Evolutionary conservation across 1,139 yeast species (phyloP).

Genomic region (Neolecta irregularis): DNA sequence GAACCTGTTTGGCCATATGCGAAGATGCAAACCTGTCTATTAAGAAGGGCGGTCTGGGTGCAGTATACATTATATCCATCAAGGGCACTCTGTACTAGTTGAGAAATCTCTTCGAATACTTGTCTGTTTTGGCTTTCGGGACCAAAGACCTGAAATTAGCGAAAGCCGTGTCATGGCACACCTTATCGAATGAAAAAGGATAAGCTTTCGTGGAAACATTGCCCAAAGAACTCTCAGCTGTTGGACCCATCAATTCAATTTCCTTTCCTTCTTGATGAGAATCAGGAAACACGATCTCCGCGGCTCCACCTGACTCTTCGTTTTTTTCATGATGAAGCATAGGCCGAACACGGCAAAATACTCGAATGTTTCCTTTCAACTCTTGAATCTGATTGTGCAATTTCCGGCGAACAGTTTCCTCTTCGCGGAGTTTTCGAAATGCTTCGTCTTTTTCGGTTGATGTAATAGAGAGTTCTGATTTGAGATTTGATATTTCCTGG

Average conservation of each 20-base stretch:
- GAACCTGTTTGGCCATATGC: slow-evolving; percentile 98
- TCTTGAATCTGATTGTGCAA: slow-evolving; percentile 70
- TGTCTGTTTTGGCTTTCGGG: slow-evolving; percentile 38
- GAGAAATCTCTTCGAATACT: slow-evolving; percentile 73
- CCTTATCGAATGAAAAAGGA: slow-evolving; percentile 48
- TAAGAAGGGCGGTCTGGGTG: no score
- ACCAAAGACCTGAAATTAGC: slow-evolving; percentile 39
- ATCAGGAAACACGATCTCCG: slow-evolving; percentile 35
- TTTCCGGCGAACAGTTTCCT: slow-evolving; percentile 43
- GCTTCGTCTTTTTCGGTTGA: slow-evolving; percentile 14
- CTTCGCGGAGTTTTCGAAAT: slow-evolving; percentile 23
- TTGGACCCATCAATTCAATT: slow-evolving; percentile 19
- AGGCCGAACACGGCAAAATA: slow-evolving; percentile 76
- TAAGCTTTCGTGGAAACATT: slow-evolving; percentile 23
- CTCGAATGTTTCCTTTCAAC: slow-evolving; percentile 80
- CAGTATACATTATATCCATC: slow-evolving; percentile 70
- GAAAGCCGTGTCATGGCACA: slow-evolving; percentile 1
- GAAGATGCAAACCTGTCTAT: slow-evolving; percentile 88
- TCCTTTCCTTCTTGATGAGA: slow-evolving; percentile 42
- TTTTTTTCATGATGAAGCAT: slow-evolving; percentile 21
- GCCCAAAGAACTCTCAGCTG: slow-evolving; percentile 19
- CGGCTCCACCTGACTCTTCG: slow-evolving; percentile 17
- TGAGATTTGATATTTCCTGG: slow-evolving; percentile 15
- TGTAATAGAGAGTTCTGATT: neutral
- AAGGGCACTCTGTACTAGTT: slow-evolving; percentile 70